phyloP scores from a whole-genome alignment of 2,329 filamentous ascomycete species.

The Chrysoporthe austroafricana region DNA sequence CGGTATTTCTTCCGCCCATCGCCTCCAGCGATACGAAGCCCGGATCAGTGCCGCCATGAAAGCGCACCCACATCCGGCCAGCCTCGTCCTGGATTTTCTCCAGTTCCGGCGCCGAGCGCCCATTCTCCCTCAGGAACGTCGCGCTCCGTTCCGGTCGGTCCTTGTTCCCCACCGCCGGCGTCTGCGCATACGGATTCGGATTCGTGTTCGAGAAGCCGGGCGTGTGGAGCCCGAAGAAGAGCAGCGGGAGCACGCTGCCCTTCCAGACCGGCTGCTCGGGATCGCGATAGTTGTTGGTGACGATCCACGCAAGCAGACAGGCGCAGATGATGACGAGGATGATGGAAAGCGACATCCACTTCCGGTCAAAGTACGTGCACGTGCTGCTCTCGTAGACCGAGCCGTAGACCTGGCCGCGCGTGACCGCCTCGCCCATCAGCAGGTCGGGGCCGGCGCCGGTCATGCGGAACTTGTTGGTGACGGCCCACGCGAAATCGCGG shows the following conservation, averaged over 20 bases:
- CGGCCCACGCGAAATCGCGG: constrained; percentile 22
- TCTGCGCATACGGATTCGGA: background rate
- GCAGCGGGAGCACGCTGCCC: constrained; percentile 26
- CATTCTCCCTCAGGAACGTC: constrained; percentile 13
- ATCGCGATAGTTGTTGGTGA: constrained; percentile 27
- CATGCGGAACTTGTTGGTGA: constrained; percentile 28
- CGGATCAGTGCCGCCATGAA: constrained; percentile 25
- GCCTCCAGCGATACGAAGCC: constrained; percentile 19
- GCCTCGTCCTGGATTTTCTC: constrained; percentile 23
- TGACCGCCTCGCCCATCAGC: background rate
- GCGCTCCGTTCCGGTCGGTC: background rate
- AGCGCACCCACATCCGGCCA: constrained; percentile 25
- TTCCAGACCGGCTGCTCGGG: constrained; percentile 31
- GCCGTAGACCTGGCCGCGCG: constrained; percentile 14
- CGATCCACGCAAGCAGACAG: constrained; percentile 27
- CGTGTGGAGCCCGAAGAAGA: constrained; percentile 27
- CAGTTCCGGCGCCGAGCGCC: constrained; percentile 24
- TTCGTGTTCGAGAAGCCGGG: background rate
- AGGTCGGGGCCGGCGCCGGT: constrained; percentile 22
- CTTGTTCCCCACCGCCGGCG: background rate
- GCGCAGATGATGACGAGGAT: constrained; percentile 26
- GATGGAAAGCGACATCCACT: constrained; percentile 29
- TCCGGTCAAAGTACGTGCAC: constrained; percentile 27
- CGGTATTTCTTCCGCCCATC: background rate
- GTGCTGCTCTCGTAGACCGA: constrained; percentile 25